Conservation (phyloP, 805 yeast genomes). For the Nadsonia fulvescens region DNA sequence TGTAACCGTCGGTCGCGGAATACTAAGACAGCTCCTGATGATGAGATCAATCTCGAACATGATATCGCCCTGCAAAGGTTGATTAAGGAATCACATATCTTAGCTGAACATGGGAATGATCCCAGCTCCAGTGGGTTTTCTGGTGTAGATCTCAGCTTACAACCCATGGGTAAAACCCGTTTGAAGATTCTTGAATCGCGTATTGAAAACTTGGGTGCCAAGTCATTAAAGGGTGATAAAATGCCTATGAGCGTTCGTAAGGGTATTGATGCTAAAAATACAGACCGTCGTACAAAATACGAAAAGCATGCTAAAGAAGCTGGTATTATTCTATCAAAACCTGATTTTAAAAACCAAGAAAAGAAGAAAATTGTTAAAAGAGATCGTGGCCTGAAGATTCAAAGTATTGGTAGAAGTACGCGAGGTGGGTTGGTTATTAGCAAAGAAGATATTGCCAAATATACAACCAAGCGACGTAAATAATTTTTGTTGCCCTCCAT, state of each 20-base stretch:
- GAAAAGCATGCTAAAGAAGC: slow-evolving; percentile 76
- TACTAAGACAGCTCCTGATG: slow-evolving; percentile 6
- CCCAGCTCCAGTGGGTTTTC: slow-evolving; percentile 6
- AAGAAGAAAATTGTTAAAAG: slow-evolving; percentile 32
- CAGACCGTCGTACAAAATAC: slow-evolving; percentile 28
- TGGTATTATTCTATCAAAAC: slow-evolving; percentile 66
- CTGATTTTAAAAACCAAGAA: slow-evolving; percentile 4
- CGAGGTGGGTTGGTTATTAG: slow-evolving; percentile 62
- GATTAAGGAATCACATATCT: slow-evolving; percentile 50
- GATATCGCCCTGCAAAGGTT: slow-evolving; percentile 53
- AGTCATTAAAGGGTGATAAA: slow-evolving; percentile 33
- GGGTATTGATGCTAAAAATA: slow-evolving; percentile 17
- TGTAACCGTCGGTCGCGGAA: neutral
- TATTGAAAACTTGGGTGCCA: slow-evolving; percentile 16
- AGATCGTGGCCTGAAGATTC: slow-evolving; percentile 64
- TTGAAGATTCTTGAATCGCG: slow-evolving; percentile 21
- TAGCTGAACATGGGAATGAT: slow-evolving; percentile 16
- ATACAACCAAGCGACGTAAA: no score
- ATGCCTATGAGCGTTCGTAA: slow-evolving; percentile 83
- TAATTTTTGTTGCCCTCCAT: no score
- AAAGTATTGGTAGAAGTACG: slow-evolving; percentile 60
- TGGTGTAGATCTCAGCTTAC: slow-evolving; percentile 19
- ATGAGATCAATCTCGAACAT: slow-evolving; percentile 33
- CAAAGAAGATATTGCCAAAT: slow-evolving; percentile 39
- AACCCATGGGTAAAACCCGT: slow-evolving; percentile 21